A percentile compares a stretch with the other conserved stretches of the same genome.
phyloP scores from a whole-genome alignment of 495 filamentous ascomycete genomes.

The Hapsidospora chrysogenum region DNA sequence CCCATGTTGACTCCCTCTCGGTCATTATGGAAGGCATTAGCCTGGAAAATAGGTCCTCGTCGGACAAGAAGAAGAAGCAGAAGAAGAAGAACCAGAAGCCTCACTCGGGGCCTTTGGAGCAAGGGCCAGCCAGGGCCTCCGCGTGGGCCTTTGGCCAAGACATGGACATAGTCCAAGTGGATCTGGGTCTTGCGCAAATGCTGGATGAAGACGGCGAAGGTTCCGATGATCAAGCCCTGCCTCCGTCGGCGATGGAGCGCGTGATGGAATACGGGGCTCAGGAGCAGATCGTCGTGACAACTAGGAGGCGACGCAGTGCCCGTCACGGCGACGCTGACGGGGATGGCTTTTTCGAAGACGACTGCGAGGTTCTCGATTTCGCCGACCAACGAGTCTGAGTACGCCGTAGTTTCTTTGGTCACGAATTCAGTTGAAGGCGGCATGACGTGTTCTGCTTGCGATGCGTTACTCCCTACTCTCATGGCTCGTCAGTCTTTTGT shows the following conservation, averaged over 20 bases:
- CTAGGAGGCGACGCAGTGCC: slow-evolving; percentile 46
- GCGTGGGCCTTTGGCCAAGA: slow-evolving; percentile 59
- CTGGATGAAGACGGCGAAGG: slow-evolving; percentile 38
- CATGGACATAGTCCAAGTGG: slow-evolving; percentile 42
- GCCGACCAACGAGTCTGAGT: slow-evolving; percentile 70
- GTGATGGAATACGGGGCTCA: slow-evolving; percentile 46
- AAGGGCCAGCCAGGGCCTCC: not conserved
- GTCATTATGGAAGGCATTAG: slow-evolving; percentile 12
- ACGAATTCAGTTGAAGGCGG: too few species aligned
- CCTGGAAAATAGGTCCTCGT: slow-evolving; percentile 7
- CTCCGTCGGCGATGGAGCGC: slow-evolving; percentile 38
- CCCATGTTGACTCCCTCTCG: too few species aligned
- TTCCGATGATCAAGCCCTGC: slow-evolving; percentile 31
- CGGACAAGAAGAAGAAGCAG: slow-evolving; percentile 5
- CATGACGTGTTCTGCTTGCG: too few species aligned
- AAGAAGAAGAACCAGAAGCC: slow-evolving; percentile 6
- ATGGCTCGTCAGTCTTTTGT: too few species aligned
- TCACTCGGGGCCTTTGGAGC: too few species aligned
- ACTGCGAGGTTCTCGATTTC: slow-evolving; percentile 86
- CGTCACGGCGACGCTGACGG: slow-evolving; percentile 33
- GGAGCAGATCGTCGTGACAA: slow-evolving; percentile 68
- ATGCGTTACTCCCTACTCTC: too few species aligned
- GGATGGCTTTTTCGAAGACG: slow-evolving; percentile 87
- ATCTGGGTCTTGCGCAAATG: slow-evolving; percentile 29
- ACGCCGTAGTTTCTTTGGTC: too few species aligned